phyloP scores from a whole-genome alignment of 1,139 yeast species.

The Yamadazyma blattariae region DNA sequence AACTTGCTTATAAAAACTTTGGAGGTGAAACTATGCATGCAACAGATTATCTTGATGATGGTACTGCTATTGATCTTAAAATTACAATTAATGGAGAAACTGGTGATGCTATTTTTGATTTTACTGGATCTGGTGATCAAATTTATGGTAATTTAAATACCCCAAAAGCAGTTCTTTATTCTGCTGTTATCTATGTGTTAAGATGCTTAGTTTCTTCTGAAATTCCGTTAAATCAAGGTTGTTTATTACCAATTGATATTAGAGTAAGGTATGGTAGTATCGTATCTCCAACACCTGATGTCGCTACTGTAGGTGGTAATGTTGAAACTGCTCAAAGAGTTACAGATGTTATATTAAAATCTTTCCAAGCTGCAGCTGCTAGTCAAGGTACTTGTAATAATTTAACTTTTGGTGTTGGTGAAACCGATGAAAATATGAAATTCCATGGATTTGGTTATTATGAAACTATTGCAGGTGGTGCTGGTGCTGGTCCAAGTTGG shows the following conservation, averaged over 20 bases:
- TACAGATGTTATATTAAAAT: constrained; percentile 30
- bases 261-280: constrained; percentile 52
- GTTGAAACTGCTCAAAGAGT: constrained; percentile 48
- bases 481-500: constrained; percentile 33
- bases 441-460: constrained; percentile 42
- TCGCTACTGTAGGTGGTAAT: constrained; percentile 47
- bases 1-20: constrained; percentile 33
- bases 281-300: constrained; percentile 38
- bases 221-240: constrained; percentile 46
- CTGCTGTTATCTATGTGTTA: constrained; percentile 42
- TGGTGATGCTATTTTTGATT: constrained; percentile 55
- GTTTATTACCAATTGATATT: constrained; percentile 59
- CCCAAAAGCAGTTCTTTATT: constrained; percentile 39
- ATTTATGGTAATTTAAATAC: constrained; percentile 42
- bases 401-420: constrained; percentile 45
- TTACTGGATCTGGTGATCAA: constrained; percentile 47
- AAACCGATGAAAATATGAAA: constrained; percentile 25
- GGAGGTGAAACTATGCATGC: constrained; percentile 38
- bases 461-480: constrained; percentile 49
- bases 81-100: constrained; percentile 39
- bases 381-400: constrained; percentile 47
- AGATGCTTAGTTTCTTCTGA: constrained; percentile 43
- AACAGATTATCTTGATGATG: constrained; percentile 59
- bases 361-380: constrained; percentile 62
- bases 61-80: constrained; percentile 46